phyloP scores from a whole-genome alignment of 768 basidiomycete species.

The Boletus reticuloceps region DNA sequence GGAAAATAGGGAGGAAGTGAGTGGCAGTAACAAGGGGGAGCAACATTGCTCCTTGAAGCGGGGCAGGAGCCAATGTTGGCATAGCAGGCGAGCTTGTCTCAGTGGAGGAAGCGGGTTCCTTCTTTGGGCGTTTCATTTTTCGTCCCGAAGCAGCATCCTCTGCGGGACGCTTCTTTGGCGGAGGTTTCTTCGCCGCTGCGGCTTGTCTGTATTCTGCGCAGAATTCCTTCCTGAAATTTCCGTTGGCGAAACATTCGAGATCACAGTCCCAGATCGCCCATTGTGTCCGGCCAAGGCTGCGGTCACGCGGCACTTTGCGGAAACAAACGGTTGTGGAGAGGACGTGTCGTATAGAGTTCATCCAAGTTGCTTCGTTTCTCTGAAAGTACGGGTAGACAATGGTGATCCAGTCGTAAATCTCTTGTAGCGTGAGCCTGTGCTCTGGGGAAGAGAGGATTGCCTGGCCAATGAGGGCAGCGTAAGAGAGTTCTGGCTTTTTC shows the following conservation, averaged over 20 bases:
- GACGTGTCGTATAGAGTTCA: conserved; percentile 97
- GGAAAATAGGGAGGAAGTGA: conserved; percentile 42
- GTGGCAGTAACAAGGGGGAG: conserved; percentile 22
- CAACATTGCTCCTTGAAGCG: conserved; percentile 16
- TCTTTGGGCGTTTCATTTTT: conserved; percentile 49
- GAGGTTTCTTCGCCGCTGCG: conserved; percentile 26
- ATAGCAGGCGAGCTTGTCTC: conserved; percentile 22
- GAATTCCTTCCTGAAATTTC: conserved; percentile 72
- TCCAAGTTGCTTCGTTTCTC: conserved; percentile 92
- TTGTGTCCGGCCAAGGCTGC: conserved; percentile 74
- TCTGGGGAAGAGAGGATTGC: conserved; percentile 84
- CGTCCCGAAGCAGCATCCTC: conserved; percentile 39
- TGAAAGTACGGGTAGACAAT: conserved; percentile 93
- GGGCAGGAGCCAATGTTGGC: conserved; percentile 18
- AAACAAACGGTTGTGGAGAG: conserved; percentile 91
- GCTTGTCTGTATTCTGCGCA: conserved; percentile 39
- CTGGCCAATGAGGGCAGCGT: conserved; percentile 94
- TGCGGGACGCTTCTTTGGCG: conserved; percentile 37
- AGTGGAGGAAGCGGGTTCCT: conserved; percentile 25
- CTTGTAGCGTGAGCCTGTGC: conserved; percentile 85
- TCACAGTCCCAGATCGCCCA: conserved; percentile 89
- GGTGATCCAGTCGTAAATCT: conserved; percentile 96
- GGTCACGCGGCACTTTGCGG: conserved; percentile 77
- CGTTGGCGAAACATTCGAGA: conserved; percentile 77
- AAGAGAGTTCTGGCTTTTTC: conserved; percentile 82